These are phyloP conservation scores for Lipomyces starkeyi DNA, from an alignment of 805 yeast species.

Conservation along the genomic window DNA sequence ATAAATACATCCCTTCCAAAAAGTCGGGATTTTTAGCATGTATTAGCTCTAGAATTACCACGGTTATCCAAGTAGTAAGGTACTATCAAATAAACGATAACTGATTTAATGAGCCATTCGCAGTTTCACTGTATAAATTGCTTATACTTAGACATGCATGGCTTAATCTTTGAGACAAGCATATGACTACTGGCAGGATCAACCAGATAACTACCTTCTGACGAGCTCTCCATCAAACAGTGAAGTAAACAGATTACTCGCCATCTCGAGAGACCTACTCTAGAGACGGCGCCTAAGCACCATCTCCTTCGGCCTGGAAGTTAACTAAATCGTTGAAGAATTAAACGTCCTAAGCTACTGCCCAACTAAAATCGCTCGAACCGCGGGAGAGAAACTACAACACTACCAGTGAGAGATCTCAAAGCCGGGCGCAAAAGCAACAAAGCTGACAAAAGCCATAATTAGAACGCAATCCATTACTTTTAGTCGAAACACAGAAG, in stretches of 20 bases:
- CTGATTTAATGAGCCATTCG: conserved; percentile 59
- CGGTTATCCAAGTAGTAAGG: conserved; percentile 56
- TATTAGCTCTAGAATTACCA: conserved; percentile 58
- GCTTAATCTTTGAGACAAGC: conserved; percentile 61
- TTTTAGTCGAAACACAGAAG: neutral
- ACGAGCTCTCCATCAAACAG: neutral
- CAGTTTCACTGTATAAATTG: conserved; percentile 57
- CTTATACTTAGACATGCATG: conserved; percentile 58
- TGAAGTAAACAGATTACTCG: neutral
- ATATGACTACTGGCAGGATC: conserved; percentile 60
- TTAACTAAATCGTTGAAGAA: conserved; percentile 5
- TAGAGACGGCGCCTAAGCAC: neutral
- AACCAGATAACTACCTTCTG: conserved; percentile 51
- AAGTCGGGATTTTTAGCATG: conserved; percentile 54
- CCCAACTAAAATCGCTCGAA: neutral
- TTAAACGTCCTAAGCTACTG: neutral
- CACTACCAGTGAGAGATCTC: neutral
- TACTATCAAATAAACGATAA: conserved; percentile 57
- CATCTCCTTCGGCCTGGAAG: conserved; percentile 9
- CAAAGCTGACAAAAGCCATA: neutral
- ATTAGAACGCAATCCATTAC: neutral
- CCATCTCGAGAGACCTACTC: conserved; percentile 28
- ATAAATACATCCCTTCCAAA: conserved; percentile 26
- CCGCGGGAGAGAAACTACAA: conserved; percentile 4
- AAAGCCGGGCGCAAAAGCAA: neutral